Percentiles rank a stretch among this genome's conserved stretches.
Evolutionary conservation across 2,329 filamentous ascomycete species (phyloP).

Genomic region (Cercospora citrullina): DNA sequence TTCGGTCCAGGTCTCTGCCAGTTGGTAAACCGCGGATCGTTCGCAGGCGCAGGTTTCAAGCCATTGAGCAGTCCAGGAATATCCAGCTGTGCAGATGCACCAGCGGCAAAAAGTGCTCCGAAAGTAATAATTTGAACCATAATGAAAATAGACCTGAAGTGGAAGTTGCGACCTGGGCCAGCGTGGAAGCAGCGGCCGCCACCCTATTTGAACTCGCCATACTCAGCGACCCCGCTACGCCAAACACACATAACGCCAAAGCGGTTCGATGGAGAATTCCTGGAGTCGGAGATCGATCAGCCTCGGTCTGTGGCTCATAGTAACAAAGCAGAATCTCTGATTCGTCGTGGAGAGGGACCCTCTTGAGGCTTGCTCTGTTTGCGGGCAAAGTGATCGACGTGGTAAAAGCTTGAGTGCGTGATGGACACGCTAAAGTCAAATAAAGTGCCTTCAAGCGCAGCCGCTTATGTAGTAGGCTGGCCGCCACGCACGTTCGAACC

Average conservation of each 20-base stretch:
- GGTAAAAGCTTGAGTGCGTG: background rate
- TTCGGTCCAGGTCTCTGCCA: conserved; percentile 30
- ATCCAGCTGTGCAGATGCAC: conserved; percentile 16
- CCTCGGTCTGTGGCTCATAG: conserved; percentile 1
- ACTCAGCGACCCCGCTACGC: background rate
- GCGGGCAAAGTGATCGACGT: conserved; percentile 8
- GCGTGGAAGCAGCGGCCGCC: background rate
- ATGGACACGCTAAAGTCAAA: conserved; percentile 4
- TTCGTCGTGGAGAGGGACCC: background rate
- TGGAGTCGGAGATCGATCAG: background rate
- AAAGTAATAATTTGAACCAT: conserved; percentile 12
- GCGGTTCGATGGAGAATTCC: background rate
- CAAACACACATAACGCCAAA: background rate
- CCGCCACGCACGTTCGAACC: background rate
- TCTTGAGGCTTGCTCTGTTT: conserved; percentile 2
- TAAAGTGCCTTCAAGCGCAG: background rate
- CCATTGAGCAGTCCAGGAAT: conserved; percentile 26
- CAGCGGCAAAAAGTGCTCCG: conserved; percentile 7
- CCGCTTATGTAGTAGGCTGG: conserved; percentile 9
- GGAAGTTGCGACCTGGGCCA: background rate
- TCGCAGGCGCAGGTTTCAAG: conserved; percentile 29
- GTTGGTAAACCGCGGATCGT: conserved; percentile 33
- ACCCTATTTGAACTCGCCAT: conserved; percentile 4
- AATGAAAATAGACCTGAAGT: background rate
- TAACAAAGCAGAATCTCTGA: background rate